These are phyloP conservation scores for Prosopis cineraria DNA, from an alignment of 306 rosid genomes.

Conservation along the genomic window DNA sequence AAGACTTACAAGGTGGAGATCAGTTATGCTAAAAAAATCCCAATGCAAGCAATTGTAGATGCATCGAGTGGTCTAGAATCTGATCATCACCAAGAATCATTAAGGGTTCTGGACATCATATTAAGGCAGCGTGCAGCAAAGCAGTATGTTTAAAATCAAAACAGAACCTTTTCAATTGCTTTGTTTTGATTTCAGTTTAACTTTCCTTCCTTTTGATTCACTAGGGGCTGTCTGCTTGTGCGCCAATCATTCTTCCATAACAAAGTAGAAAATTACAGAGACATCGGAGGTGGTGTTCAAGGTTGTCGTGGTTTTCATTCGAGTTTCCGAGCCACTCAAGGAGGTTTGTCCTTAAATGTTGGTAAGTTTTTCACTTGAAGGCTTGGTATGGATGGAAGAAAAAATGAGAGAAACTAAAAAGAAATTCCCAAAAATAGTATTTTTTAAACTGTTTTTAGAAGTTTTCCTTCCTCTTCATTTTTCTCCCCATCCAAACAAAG, in stretches of 20 bases:
- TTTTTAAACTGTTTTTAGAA: too few species aligned
- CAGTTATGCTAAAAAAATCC: conserved; percentile 37
- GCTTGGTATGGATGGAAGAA: too few species aligned
- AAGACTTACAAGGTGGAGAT: conserved; percentile 39
- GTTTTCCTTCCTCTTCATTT: too few species aligned
- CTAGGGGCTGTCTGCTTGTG: conserved; percentile 54
- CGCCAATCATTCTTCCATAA: conserved; percentile 58
- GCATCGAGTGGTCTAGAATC: conserved; percentile 44
- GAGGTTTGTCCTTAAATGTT: conserved; percentile 50
- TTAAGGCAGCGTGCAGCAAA: conserved; percentile 54
- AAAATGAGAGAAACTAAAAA: too few species aligned
- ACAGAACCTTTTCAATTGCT: not conserved
- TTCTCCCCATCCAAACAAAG: too few species aligned
- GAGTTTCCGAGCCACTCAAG: conserved; percentile 53
- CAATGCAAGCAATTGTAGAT: conserved; percentile 43
- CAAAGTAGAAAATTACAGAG: conserved; percentile 30
- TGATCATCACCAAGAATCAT: conserved; percentile 38
- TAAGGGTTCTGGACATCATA: conserved; percentile 45
- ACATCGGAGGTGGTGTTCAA: conserved; percentile 48
- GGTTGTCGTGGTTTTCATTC: conserved; percentile 59
- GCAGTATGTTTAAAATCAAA: conserved; percentile 33
- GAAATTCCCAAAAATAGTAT: too few species aligned
- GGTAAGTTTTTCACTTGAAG: conserved; percentile 35
- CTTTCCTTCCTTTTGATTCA: not conserved
- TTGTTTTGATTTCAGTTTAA: not conserved